Evolutionary conservation across 2,329 filamentous ascomycete species (phyloP).

Genomic region (Fusarium humuli): DNA sequence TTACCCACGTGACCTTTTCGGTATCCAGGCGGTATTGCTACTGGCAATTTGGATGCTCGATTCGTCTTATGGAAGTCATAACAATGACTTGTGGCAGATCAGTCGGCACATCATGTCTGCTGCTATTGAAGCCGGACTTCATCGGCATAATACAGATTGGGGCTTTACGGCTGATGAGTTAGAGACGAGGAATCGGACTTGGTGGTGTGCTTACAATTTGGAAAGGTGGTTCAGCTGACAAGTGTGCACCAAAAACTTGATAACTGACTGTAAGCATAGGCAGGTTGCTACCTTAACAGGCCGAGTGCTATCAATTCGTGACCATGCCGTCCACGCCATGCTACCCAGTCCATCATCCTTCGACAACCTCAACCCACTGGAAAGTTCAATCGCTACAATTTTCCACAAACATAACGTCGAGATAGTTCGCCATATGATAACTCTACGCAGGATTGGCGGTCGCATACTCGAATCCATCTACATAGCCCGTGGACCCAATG

Average conservation of each 20-base stretch:
- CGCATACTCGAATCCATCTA: conserved; percentile 10
- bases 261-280: background rate
- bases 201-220: conserved; percentile 13
- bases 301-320: background rate
- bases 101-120: conserved; percentile 13
- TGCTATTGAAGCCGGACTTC: background rate
- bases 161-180: background rate
- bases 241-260: fast-evolving
- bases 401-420: background rate
- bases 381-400: fast-evolving
- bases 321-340: background rate
- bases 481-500: background rate
- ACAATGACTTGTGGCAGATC: conserved; percentile 8
- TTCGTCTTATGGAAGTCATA: background rate
- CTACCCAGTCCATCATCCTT: background rate
- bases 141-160: conserved; percentile 6
- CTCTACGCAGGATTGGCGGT: background rate
- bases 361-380: background rate
- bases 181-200: conserved; percentile 4
- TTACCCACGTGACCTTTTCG: background rate
- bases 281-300: conserved; percentile 3
- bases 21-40: background rate
- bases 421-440: background rate
- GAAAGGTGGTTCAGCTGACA: background rate
- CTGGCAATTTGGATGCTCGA: background rate